These are phyloP conservation scores for Fusarium penzigii DNA, from an alignment of 2,329 filamentous ascomycete genomes.

Conservation along the genomic window DNA sequence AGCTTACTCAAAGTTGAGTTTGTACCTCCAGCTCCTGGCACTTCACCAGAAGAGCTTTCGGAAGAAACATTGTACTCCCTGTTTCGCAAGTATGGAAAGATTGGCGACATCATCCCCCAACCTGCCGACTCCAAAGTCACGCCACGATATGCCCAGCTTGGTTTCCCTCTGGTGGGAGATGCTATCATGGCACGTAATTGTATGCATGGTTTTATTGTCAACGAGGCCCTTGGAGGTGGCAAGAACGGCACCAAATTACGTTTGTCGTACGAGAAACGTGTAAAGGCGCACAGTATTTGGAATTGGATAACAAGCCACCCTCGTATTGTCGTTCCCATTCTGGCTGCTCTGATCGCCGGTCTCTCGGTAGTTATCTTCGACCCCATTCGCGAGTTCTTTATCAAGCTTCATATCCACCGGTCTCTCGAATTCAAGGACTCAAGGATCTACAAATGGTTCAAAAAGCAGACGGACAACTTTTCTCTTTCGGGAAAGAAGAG, in stretches of 20 bases:
- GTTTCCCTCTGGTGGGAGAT: slow-evolving; percentile 72
- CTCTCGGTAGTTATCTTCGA: slow-evolving; percentile 90
- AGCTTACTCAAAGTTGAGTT: slow-evolving; percentile 81
- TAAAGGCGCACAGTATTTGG: slow-evolving; percentile 76
- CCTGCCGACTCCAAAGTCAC: slow-evolving; percentile 82
- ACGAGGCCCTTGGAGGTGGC: slow-evolving; percentile 70
- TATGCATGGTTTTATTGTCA: slow-evolving; percentile 78
- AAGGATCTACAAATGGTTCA: slow-evolving; percentile 77
- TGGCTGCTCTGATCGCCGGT: slow-evolving; percentile 79
- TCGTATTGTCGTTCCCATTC: slow-evolving; percentile 78
- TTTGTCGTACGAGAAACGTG: slow-evolving; percentile 78
- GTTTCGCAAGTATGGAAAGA: slow-evolving; percentile 88
- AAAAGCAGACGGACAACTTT: slow-evolving; percentile 61
- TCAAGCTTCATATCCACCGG: slow-evolving; percentile 82
- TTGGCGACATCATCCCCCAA: slow-evolving; percentile 81
- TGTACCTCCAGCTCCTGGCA: slow-evolving; percentile 70
- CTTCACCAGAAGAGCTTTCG: slow-evolving; percentile 72
- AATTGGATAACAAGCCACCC: slow-evolving; percentile 88
- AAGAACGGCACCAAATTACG: slow-evolving; percentile 75
- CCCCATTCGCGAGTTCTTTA: slow-evolving; percentile 89
- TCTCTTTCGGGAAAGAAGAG: slow-evolving; percentile 58
- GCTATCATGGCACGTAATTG: slow-evolving; percentile 91
- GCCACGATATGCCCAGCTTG: slow-evolving; percentile 77
- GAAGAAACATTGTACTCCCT: slow-evolving; percentile 86
- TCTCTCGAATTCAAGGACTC: slow-evolving; percentile 75